Percentiles rank a stretch among this genome's conserved stretches.
These are phyloP conservation scores for Ceriops decandra DNA, from an alignment of 345 rosid genomes.

Conservation along the genomic window DNA sequence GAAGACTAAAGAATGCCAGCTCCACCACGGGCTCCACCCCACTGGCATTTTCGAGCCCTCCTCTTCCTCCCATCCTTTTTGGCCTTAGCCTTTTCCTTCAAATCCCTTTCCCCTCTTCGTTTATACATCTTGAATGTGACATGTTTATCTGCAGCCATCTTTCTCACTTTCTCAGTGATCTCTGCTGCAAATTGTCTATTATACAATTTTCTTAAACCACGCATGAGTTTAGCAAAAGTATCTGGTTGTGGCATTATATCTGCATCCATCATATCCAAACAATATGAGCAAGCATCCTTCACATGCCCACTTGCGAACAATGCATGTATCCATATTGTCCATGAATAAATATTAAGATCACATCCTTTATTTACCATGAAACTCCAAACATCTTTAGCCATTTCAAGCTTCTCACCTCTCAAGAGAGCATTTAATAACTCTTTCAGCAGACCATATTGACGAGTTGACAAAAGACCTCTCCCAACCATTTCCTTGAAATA, in stretches of 20 bases:
- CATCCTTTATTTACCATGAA: slow-evolving; percentile 63
- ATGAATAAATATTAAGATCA: slow-evolving; percentile 60
- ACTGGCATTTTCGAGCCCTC: slow-evolving; percentile 32
- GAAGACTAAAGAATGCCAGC: slow-evolving; percentile 14
- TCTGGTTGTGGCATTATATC: slow-evolving; percentile 81
- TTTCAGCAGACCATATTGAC: slow-evolving; percentile 70
- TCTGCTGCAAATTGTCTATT: slow-evolving; percentile 76
- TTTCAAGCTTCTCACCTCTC: slow-evolving; percentile 68
- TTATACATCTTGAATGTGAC: slow-evolving; percentile 89
- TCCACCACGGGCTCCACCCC: slow-evolving; percentile 12
- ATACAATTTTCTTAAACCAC: slow-evolving; percentile 64
- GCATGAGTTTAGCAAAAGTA: slow-evolving; percentile 87
- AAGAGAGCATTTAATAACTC: slow-evolving; percentile 55
- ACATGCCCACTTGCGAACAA: slow-evolving; percentile 75
- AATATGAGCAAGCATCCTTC: slow-evolving; percentile 81
- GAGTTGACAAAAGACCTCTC: slow-evolving; percentile 59
- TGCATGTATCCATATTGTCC: slow-evolving; percentile 96
- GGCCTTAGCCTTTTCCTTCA: slow-evolving; percentile 56
- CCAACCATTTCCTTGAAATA: slow-evolving; percentile 81
- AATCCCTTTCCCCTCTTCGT: slow-evolving; percentile 77
- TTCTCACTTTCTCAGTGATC: slow-evolving; percentile 86
- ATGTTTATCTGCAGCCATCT: slow-evolving; percentile 77
- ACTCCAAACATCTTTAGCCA: slow-evolving; percentile 81
- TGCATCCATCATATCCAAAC: slow-evolving; percentile 90
- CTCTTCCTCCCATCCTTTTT: slow-evolving; percentile 53